Base-by-base conservation (phyloP, 2,329 filamentous ascomycete species). In the Kalmusia sp. region DNA sequence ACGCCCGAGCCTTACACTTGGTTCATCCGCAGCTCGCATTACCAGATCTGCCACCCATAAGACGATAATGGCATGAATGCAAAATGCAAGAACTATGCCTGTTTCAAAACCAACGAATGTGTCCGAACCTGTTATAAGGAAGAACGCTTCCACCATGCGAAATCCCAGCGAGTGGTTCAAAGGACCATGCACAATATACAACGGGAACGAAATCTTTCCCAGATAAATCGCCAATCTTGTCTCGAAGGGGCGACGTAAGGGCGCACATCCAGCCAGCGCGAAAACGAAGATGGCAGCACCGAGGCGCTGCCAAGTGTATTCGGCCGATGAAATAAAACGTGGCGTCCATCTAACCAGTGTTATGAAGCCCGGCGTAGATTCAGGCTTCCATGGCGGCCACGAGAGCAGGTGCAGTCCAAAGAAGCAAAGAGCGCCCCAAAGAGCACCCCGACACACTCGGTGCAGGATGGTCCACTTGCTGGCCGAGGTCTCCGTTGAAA, bases 21-120 rank as follows among this genome's bases (percentile, higher is more conserved):
- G 79, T 3, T 74, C 69, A 67, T 87, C 85, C 5, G 87, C 76
- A 1, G 71, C 70, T 24, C 84, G 77, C 82, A 83, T 86, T 62
- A 86, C 87, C 3, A 87, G 51, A 67, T 87, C 85, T 1, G 82
- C 81, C 4, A 78, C 75, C 79, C 83, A 87, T 5, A 87, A 73
- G 0, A 81, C 74, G 2, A 76, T 51, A 3, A 73, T 62, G 4
- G 64, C 67, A 2, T 77, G 45, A 4, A 74, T 44, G 12, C 67
- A 57, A 14, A 80, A 62, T n/a, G 78, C 78, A 2, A 77, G 21
- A 4, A 75, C 41, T 67, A 80, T 75, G 15, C 71, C 61, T 8
- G 73, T 22, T 72, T 57, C 57, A 67, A 64, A 38, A 71, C 75
- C 65, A 53, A 82, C 59, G 0, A 67, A 44, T 0, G 55, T 55